Evolutionary conservation across 176 grass and related monocot species (phyloP).

Genomic region (Themeda triandra): DNA sequence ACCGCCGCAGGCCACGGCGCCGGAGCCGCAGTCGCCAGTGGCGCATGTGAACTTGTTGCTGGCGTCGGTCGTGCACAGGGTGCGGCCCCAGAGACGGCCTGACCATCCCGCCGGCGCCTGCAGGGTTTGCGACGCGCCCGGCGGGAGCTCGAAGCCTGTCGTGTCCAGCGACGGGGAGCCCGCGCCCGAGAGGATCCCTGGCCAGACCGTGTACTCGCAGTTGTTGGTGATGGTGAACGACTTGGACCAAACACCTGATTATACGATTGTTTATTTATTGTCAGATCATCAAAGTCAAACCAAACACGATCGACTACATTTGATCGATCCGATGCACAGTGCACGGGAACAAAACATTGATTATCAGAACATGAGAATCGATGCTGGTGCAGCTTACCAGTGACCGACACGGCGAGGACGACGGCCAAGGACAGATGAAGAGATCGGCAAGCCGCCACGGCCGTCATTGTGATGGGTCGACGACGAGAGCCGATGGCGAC

Average conservation of each 20-base stretch:
- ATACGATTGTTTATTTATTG: no score
- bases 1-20: not conserved
- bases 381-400: not conserved
- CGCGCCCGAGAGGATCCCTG: not conserved
- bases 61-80: conserved; percentile 40
- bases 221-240: conserved; percentile 56
- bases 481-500: not conserved
- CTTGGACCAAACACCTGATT: not conserved
- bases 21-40: not conserved
- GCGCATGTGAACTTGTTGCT: conserved; percentile 20
- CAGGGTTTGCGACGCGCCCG: conserved; percentile 22
- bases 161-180: conserved; percentile 29
- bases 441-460: not conserved
- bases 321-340: no score
- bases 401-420: not conserved
- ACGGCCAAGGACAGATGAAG: not conserved
- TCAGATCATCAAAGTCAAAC: not conserved
- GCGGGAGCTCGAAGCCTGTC: conserved; percentile 45
- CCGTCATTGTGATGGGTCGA: not conserved
- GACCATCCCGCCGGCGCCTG: conserved; percentile 47
- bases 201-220: conserved; percentile 67
- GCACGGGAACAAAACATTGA: not conserved
- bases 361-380: not conserved
- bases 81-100: conserved; percentile 61
- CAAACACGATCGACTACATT: not conserved